phyloP scores from a whole-genome alignment of 2,329 filamentous ascomycete species.

The Bipolaris victoriae region DNA sequence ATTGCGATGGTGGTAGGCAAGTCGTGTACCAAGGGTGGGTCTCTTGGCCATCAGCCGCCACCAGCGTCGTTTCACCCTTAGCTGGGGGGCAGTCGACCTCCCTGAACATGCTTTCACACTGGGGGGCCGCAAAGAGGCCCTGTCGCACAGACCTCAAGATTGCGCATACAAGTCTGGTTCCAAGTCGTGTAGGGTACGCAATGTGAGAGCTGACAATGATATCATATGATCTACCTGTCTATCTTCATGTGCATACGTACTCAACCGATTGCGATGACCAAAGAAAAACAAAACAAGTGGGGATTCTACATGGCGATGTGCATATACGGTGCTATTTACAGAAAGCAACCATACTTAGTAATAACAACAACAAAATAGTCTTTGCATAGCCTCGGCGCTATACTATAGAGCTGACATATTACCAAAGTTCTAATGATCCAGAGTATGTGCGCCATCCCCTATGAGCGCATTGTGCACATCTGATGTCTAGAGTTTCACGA shows the following conservation, averaged over 20 bases:
- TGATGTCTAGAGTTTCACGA: not conserved
- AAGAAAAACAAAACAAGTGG: not conserved
- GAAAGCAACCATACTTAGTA: not conserved
- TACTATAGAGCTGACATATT: not conserved
- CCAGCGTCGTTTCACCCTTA: constrained; percentile 14
- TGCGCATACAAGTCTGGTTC: not conserved
- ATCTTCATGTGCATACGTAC: not conserved
- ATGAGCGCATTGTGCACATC: not conserved
- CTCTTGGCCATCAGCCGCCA: not conserved
- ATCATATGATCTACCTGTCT: constrained; percentile 11
- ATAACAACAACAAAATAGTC: not conserved
- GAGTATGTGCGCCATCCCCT: not conserved
- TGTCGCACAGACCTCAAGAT: not conserved
- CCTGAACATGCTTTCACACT: not conserved
- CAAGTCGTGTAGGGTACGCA: not conserved
- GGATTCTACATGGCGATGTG: not conserved
- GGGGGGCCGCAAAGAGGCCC: not conserved
- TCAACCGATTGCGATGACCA: too few species aligned
- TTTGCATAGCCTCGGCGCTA: not conserved
- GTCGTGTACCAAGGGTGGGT: not conserved
- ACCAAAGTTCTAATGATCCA: not conserved
- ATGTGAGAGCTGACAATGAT: constrained; percentile 5
- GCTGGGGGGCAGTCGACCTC: not conserved
- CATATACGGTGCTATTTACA: constrained; percentile 9
- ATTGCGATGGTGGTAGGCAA: not conserved